These are phyloP conservation scores for Hortaea werneckii DNA, from an alignment of 2,329 filamentous ascomycete genomes.

Conservation along the genomic window DNA sequence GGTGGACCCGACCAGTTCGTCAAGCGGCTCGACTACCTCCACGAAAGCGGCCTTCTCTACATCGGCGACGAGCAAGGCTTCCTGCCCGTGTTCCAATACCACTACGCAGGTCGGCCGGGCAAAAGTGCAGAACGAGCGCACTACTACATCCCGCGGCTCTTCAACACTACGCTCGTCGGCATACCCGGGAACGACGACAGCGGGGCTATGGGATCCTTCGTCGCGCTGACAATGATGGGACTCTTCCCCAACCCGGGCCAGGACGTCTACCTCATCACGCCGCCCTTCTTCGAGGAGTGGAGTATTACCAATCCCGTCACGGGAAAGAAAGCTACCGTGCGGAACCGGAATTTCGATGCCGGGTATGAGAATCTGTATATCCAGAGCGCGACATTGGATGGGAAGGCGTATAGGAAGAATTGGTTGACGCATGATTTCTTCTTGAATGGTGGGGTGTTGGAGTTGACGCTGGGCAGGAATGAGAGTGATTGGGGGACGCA, in stretches of 20 bases:
- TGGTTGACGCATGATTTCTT: conserved; percentile 39
- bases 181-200: conserved; percentile 39
- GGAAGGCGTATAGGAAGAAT: conserved; percentile 32
- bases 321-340: conserved; percentile 32
- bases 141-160: conserved; percentile 35
- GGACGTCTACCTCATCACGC: conserved; percentile 38
- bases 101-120: conserved; percentile 36
- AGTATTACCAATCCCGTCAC: conserved; percentile 31
- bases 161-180: conserved; percentile 31
- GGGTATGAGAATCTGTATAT: conserved; percentile 34
- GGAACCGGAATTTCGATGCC: conserved; percentile 33
- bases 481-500: conserved; percentile 37
- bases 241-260: conserved; percentile 39
- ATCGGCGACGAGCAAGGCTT: conserved; percentile 40
- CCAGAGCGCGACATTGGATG: conserved; percentile 34
- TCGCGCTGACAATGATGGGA: conserved; percentile 34
- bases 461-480: conserved; percentile 30
- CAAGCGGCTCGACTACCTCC: conserved; percentile 34
- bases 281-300: conserved; percentile 36
- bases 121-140: conserved; percentile 33
- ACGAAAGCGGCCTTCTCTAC: conserved; percentile 33
- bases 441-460: conserved; percentile 32
- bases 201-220: conserved; percentile 38
- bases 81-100: conserved; percentile 35
- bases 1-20: conserved; percentile 34